These are phyloP conservation scores for Sporothrix humicola DNA, from an alignment of 2,329 filamentous ascomycete genomes.

Conservation along the genomic window DNA sequence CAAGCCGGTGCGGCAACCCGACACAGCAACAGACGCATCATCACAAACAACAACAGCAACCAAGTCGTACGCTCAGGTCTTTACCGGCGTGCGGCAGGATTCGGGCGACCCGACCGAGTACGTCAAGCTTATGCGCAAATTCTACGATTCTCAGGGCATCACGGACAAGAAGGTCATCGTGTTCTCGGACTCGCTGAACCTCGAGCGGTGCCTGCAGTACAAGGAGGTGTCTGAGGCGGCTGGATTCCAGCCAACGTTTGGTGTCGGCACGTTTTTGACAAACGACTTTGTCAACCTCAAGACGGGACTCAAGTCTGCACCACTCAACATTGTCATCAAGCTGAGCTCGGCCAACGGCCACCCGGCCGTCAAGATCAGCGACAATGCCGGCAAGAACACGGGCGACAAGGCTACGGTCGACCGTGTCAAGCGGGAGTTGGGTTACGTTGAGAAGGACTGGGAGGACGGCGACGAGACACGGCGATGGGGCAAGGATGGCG, in stretches of 20 bases:
- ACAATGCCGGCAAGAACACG: constrained; percentile 93
- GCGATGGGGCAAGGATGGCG: constrained; percentile 71
- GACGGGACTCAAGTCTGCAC: constrained; percentile 81
- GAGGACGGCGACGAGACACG: constrained; percentile 80
- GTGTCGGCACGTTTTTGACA: constrained; percentile 93
- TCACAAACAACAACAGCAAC: constrained; percentile 44
- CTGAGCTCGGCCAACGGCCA: constrained; percentile 81
- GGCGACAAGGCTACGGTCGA: constrained; percentile 80
- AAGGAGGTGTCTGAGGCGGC: constrained; percentile 79
- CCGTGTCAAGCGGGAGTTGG: constrained; percentile 82
- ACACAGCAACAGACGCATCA: constrained; percentile 38
- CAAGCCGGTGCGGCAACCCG: constrained; percentile 60
- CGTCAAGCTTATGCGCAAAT: constrained; percentile 76
- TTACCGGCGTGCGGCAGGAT: constrained; percentile 85
- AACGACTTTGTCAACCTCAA: constrained; percentile 83
- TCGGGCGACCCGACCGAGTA: constrained; percentile 85
- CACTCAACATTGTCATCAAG: constrained; percentile 98
- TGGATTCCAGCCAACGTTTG: constrained; percentile 86
- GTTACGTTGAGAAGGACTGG: constrained; percentile 87
- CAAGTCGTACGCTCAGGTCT: constrained; percentile 79
- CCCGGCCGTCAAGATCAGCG: constrained; percentile 88
- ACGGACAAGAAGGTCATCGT: constrained; percentile 85
- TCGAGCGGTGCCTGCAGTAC: constrained; percentile 89
- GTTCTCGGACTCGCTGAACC: constrained; percentile 93
- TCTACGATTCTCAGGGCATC: constrained; percentile 79